phyloP scores from a whole-genome alignment of 1,284 basidiomycete species.

The Ustilago lituana region DNA sequence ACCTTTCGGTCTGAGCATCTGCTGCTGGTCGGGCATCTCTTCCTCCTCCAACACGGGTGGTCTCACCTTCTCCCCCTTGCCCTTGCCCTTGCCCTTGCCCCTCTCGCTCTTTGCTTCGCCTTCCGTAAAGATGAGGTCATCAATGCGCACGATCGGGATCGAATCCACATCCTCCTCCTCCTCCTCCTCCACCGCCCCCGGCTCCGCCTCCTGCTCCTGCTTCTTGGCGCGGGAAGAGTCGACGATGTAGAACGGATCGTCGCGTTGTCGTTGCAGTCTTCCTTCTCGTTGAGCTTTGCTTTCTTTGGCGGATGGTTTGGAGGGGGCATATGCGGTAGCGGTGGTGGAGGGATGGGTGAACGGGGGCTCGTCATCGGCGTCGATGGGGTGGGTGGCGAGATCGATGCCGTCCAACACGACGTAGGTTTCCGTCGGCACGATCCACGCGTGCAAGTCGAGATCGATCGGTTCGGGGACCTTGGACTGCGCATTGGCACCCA shows the following conservation, averaged over 20 bases:
- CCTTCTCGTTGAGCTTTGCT: constrained; percentile 5
- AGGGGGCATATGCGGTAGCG: neutral
- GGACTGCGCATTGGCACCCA: constrained; percentile 81
- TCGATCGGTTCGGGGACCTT: constrained; percentile 82
- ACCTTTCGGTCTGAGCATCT: too few relatives aligned
- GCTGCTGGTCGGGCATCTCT: constrained; percentile 53
- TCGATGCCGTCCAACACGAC: constrained; percentile 28
- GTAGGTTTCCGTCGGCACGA: constrained; percentile 72
- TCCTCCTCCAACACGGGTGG: constrained; percentile 40
- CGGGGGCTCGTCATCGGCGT: constrained; percentile 1
- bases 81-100: neutral
- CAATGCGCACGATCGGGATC: constrained; percentile 61
- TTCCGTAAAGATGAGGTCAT: constrained; percentile 6
- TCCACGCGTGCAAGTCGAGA: constrained; percentile 84
- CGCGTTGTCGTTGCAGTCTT: constrained; percentile 7
- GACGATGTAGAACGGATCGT: constrained; percentile 53
- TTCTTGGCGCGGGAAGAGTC: constrained; percentile 2
- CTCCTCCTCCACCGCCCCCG: neutral
- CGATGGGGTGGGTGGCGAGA: constrained; percentile 1
- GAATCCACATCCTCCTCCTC: constrained; percentile 48
- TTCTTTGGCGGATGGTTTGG: neutral
- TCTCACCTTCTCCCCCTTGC: neutral
- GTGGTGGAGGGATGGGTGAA: neutral
- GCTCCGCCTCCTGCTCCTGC: neutral
- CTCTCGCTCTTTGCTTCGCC: neutral